phyloP scores from a whole-genome alignment of 164 flowering plant species.

The Litsea cubeba region DNA sequence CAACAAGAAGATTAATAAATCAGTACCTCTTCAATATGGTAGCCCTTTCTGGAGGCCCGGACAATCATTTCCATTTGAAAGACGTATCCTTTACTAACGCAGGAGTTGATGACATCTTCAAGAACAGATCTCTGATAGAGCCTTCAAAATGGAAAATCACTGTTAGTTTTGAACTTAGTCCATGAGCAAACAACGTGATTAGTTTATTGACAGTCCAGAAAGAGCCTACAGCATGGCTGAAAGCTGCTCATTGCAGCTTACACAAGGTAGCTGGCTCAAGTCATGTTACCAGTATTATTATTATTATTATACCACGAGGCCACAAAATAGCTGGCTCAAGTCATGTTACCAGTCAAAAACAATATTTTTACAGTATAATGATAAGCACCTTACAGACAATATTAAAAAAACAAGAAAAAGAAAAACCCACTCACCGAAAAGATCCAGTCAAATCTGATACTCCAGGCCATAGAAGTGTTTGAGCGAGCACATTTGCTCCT shows the following conservation, averaged over 20 bases:
- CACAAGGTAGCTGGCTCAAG: no score
- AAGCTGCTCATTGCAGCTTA: no score
- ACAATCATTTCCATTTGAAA: constrained; percentile 99
- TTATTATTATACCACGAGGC: no score
- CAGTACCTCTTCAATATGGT: constrained; percentile 90
- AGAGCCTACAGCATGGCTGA: no score
- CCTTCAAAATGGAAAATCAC: constrained; percentile 30
- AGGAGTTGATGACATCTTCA: constrained; percentile 78
- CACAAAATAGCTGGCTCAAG: no score
- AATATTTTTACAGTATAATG: no score
- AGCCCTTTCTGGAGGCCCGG: constrained; percentile 85
- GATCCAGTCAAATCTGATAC: constrained; percentile 98
- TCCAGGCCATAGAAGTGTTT: constrained; percentile 96
- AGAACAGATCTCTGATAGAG: constrained; percentile 80
- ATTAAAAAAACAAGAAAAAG: no score
- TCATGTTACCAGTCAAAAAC: no score
- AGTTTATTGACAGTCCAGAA: background rate
- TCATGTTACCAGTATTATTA: no score
- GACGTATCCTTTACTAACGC: constrained; percentile 95
- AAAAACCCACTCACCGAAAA: constrained; percentile 50
- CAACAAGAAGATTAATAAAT: background rate
- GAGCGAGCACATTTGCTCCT: constrained; percentile 97
- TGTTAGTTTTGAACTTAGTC: constrained; percentile 5
- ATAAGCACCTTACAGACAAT: no score
- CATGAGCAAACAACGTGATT: background rate